A percentile compares a stretch with the other conserved stretches of the same genome.
Evolutionary conservation across 2,329 filamentous ascomycete species (phyloP).

Genomic region (Ophiobolus disseminans): DNA sequence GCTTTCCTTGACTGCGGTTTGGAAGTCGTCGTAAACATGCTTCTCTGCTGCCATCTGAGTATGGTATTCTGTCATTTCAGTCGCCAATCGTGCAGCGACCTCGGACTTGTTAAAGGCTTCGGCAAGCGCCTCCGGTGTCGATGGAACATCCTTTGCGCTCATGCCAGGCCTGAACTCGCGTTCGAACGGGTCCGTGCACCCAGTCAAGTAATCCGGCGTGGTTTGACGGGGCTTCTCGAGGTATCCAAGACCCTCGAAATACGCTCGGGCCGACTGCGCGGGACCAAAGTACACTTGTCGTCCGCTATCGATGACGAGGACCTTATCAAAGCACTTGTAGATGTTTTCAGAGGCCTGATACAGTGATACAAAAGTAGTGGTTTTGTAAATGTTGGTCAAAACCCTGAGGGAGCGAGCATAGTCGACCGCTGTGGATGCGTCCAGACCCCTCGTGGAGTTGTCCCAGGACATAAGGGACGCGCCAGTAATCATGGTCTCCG

Average conservation of each 20-base stretch:
- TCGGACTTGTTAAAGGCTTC: constrained; percentile 73
- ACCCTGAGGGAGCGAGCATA: constrained; percentile 57
- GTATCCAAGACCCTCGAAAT: constrained; percentile 81
- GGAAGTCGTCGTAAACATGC: constrained; percentile 76
- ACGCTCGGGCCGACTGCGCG: constrained; percentile 68
- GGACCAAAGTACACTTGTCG: constrained; percentile 79
- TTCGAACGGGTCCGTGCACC: constrained; percentile 84
- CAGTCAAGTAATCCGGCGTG: constrained; percentile 81
- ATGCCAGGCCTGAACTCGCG: constrained; percentile 75
- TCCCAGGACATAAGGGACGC: constrained; percentile 73
- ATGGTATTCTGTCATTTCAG: constrained; percentile 75
- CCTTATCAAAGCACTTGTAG: constrained; percentile 81
- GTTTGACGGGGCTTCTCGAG: constrained; percentile 77
- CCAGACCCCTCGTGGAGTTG: constrained; percentile 57
- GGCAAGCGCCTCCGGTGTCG: constrained; percentile 70
- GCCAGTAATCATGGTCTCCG: constrained; percentile 79
- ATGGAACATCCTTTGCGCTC: constrained; percentile 70
- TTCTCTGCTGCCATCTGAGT: constrained; percentile 68
- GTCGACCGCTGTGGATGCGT: constrained; percentile 58
- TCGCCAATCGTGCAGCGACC: constrained; percentile 62
- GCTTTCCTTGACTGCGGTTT: constrained; percentile 74
- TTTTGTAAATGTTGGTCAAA: constrained; percentile 83
- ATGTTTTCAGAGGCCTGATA: constrained; percentile 88
- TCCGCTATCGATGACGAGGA: constrained; percentile 79
- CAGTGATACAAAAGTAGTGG: constrained; percentile 82